These are phyloP conservation scores for Akanthomyces dipterigenus DNA, from an alignment of 2,329 filamentous ascomycete genomes.

Conservation along the genomic window DNA sequence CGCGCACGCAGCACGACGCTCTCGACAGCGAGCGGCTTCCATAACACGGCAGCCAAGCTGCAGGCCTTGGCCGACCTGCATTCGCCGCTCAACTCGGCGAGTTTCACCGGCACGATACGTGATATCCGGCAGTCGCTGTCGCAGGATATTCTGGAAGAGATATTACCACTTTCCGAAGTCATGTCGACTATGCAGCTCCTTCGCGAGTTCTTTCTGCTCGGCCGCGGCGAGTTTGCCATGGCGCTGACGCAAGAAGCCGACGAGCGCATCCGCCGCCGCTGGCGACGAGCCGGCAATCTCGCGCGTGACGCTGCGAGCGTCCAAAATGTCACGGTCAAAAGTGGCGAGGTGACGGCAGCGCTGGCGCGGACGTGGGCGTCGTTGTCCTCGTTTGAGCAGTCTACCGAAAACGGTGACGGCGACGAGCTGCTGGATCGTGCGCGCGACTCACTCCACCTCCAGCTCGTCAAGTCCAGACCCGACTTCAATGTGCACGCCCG, in stretches of 20 bases:
- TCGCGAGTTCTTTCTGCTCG: constrained; percentile 80
- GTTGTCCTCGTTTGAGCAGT: constrained; percentile 64
- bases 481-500: constrained; percentile 31
- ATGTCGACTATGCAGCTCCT: constrained; percentile 70
- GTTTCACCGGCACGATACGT: constrained; percentile 65
- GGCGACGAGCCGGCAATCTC: constrained; percentile 56
- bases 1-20: constrained; percentile 49
- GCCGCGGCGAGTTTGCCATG: constrained; percentile 85
- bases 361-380: constrained; percentile 73
- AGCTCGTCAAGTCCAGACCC: constrained; percentile 45
- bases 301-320: constrained; percentile 43
- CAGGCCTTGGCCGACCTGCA: constrained; percentile 59
- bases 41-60: constrained; percentile 62
- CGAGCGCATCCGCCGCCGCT: constrained; percentile 66
- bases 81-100: constrained; percentile 66
- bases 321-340: constrained; percentile 61
- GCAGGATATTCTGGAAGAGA: constrained; percentile 71
- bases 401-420: constrained; percentile 54
- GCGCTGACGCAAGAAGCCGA: constrained; percentile 82
- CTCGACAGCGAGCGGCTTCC: constrained; percentile 25
- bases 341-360: constrained; percentile 75
- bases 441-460: constrained; percentile 66
- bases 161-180: constrained; percentile 72
- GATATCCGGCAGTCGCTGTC: constrained; percentile 77
- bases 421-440: constrained; percentile 79